Evolutionary conservation across 495 filamentous ascomycete species (phyloP), one percentile per base, ranked within the genome.

Genomic region (Daldinia caldariorum): DNA sequence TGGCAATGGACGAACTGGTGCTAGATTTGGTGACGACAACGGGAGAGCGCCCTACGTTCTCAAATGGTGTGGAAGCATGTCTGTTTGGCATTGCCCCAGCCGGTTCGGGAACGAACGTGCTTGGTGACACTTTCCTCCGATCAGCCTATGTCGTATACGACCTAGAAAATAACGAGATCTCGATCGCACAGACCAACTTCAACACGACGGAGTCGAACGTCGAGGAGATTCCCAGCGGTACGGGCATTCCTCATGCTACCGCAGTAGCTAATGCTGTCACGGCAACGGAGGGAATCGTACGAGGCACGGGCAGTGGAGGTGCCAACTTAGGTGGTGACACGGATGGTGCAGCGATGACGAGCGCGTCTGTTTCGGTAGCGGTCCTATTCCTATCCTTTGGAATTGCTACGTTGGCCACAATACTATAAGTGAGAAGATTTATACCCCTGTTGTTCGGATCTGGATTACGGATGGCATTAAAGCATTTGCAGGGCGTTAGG

Each of bases 101-200:
- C 5, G 87, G 86, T 10, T 69, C 79, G n/a, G 87, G 86, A 49
- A 89, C 87, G 4, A 81, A 85, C 39, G 90, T 97, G 4, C 80
- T 99, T 35, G 94, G 94, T 12, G 94, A 99, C 76, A 97, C 94
- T 0, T 99, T 97, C 81, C 83, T 99, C 14, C 87, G 95, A 61
- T 92, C 89, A 37, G 93, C 94, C 0, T 99, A 97, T 73, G 89
- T 97, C 31, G 94, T 99, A 0, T 97, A 94, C 74, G 94, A 97
- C 72, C 81, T 97, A 14, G 85, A 83, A 13, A 97, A 94, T 76
- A 93, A 97, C 78, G 85, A 93, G 79, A 94, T 99, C 63, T 91
- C 90, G 10, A 79, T 99, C 41, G 94, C 93, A 12, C 91, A 92
- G 74, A 95, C 94, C 1, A 88, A 87, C 50, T 97, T 96, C 80